Evolutionary conservation across 78 protist genomes (phyloP), one percentile per base, ranked within the genome.

Genomic region (Protostelium mycophagum): DNA sequence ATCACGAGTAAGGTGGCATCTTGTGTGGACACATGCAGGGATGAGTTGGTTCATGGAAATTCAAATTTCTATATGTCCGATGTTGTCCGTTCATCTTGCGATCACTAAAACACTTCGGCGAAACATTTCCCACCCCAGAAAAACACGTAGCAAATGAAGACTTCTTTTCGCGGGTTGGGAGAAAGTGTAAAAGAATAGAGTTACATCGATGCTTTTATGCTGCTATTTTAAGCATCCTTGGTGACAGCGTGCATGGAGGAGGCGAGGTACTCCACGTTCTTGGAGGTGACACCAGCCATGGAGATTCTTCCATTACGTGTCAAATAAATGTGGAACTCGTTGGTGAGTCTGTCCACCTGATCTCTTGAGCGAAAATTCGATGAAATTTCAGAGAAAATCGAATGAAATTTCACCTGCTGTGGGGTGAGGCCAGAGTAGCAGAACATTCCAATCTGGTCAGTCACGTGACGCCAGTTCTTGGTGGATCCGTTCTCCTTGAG

Each of bases 391-490:
- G 29, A 84, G 1, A 63, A 28, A 0, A 0, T 1, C 0, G 51
- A 0, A 63, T 29, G 63, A 36, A 10, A 28, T 28, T 31, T 1
- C 63, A 88, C 37, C 86, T 94, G 96, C 85, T 88, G 91, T 37
- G 88, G 91, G 36, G 95, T 89, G 38, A 98, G 88, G 88, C 99
- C 99, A 0, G 99, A 91, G 97, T 73, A 99, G 88, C 96, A 90
- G 91, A 99, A 99, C 99, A 99, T 99, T 88, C 99, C 99, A 38
- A 93, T 96, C 95, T 99, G 99, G 35, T 93, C 73, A 63, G 95
- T 89, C 38, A 99, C 96, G 96, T 98, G 99, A 35, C n/a, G 0
- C 99, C 99, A 99, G 83, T 86, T 94, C 0, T 38, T 89, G 16
- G 95, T 93, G 35, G 95, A 95, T 36, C 98, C 95, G 91, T 38